Evolutionary conservation across 352 stramenopile genomes (phyloP).

Genomic region (Globisporangium rhizosaccharum): DNA sequence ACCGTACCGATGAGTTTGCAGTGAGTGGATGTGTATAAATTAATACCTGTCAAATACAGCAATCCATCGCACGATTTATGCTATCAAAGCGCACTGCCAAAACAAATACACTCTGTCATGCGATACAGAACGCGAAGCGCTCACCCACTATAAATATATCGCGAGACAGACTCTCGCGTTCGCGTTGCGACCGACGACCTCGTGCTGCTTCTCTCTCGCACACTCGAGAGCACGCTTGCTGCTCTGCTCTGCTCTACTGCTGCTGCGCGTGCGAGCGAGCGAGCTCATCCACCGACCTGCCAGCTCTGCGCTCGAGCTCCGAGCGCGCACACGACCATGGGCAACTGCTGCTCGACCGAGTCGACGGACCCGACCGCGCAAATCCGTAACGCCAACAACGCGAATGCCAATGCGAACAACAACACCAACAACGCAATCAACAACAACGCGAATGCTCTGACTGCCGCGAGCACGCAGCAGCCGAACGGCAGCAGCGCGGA

Average conservation of each 20-base stretch:
- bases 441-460: constrained; percentile 1
- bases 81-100: too few species aligned
- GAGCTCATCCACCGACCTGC: background rate
- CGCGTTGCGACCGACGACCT: too few species aligned
- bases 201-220: too few species aligned
- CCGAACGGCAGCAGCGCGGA: background rate
- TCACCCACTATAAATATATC: too few species aligned
- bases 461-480: background rate
- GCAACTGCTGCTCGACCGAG: constrained; percentile 81
- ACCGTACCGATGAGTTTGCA: too few species aligned
- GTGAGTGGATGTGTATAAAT: too few species aligned
- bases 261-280: background rate
- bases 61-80: too few species aligned
- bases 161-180: too few species aligned
- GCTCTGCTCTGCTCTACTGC: background rate
- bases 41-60: too few species aligned
- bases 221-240: too few species aligned
- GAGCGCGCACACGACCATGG: constrained; percentile 29
- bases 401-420: background rate
- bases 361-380: constrained; percentile 27
- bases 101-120: too few species aligned
- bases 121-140: too few species aligned
- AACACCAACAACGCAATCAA: background rate
- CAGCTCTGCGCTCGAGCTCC: background rate
- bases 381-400: background rate